Conservation (phyloP, 148 eudicot genomes). For the Rhododendron ovatum region DNA sequence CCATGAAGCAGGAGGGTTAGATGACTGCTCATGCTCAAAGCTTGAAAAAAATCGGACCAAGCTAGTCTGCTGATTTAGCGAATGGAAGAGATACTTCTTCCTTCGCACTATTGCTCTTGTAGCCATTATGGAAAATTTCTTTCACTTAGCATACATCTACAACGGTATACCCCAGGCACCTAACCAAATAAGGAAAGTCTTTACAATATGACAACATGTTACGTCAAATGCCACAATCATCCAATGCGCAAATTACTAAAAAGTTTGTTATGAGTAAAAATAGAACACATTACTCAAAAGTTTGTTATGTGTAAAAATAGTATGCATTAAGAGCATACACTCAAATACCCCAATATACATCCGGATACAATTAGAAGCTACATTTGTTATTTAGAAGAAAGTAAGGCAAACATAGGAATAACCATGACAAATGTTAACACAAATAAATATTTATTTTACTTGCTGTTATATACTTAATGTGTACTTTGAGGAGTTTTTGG, state of each 20-base stretch:
- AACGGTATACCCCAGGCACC: background rate
- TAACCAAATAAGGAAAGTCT: background rate
- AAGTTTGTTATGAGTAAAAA: background rate
- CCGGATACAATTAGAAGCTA: background rate
- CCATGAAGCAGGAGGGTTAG: constrained; percentile 13
- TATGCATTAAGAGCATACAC: background rate
- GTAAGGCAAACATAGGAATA: background rate
- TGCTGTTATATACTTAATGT: background rate
- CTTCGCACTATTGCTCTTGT: constrained; percentile 33
- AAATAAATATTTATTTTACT: background rate
- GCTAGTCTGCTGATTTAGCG: constrained; percentile 25
- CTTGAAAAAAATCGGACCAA: constrained; percentile 23
- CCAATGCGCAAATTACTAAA: background rate
- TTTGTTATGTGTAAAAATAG: background rate
- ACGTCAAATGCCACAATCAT: background rate
- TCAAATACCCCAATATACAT: background rate
- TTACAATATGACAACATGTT: background rate
- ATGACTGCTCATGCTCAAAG: constrained; percentile 20
- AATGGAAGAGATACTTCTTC: constrained; percentile 30
- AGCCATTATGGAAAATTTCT: constrained; percentile 33
- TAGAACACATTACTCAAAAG: background rate
- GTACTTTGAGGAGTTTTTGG: background rate
- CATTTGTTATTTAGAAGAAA: background rate
- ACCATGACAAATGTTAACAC: background rate
- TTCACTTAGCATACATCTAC: constrained; percentile 17